Conservation (phyloP, 2,329 filamentous ascomycete species). For the Akanthomyces muscarius region DNA sequence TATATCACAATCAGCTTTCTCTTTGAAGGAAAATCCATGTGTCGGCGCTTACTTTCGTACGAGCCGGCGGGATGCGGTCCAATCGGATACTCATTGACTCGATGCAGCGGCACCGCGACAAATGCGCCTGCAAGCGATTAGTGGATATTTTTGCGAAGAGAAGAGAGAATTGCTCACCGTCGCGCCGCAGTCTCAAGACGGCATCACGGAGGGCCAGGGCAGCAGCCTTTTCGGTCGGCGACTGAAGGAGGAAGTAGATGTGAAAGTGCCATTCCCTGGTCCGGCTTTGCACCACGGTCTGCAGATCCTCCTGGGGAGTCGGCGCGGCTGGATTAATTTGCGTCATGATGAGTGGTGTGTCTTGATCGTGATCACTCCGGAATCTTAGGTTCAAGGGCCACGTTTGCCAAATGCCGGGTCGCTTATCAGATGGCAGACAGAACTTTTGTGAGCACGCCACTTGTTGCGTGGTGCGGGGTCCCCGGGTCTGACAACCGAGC, state of each 20-base stretch:
- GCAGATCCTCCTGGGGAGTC: conserved; percentile 26
- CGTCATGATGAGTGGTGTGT: neutral
- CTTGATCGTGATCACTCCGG: neutral
- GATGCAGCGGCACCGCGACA: conserved; percentile 30
- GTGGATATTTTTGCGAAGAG: neutral
- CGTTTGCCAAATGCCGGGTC: neutral
- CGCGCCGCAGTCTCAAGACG: conserved; percentile 30
- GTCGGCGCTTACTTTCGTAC: conserved; percentile 27
- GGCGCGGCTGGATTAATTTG: conserved; percentile 16
- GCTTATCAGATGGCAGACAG: conserved; percentile 11
- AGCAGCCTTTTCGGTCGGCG: conserved; percentile 28
- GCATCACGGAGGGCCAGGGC: conserved; percentile 32
- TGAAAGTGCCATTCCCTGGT: conserved; percentile 34
- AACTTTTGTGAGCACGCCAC: conserved; percentile 16
- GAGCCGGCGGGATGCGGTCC: conserved; percentile 33
- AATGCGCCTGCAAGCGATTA: conserved; percentile 27
- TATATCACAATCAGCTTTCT: conserved; percentile 14
- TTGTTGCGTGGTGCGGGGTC: neutral
- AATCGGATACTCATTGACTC: conserved; percentile 31
- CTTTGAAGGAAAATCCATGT: neutral
- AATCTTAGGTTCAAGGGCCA: neutral
- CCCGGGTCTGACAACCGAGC: neutral
- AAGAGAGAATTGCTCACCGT: conserved; percentile 22
- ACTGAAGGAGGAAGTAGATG: conserved; percentile 33
- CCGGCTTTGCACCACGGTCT: conserved; percentile 28